Conservation (phyloP, 1,139 yeast species). For the Zygosaccharomyces pseudobailii region DNA sequence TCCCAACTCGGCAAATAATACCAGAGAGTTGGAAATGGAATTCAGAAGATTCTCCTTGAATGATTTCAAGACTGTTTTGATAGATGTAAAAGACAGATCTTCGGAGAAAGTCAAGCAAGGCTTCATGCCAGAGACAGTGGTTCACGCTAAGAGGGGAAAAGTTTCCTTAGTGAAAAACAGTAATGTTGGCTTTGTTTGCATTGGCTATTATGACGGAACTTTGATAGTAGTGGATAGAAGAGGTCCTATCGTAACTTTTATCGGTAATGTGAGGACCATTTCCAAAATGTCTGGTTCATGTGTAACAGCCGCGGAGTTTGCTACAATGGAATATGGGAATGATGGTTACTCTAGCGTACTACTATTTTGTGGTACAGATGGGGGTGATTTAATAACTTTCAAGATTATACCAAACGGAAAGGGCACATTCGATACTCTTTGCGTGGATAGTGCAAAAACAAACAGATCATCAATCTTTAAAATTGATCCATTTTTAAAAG, state of each 20-base stretch:
- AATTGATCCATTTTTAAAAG: conserved; percentile 55
- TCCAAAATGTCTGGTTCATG: conserved; percentile 30
- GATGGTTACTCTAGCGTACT: conserved; percentile 70
- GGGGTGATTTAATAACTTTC: conserved; percentile 67
- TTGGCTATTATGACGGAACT: conserved; percentile 75
- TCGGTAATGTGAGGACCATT: conserved; percentile 38
- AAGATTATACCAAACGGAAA: conserved; percentile 61
- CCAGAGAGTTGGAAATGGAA: conserved; percentile 27
- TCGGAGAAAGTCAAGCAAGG: conserved; percentile 51
- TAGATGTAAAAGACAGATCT: conserved; percentile 37
- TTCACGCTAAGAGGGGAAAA: conserved; percentile 43
- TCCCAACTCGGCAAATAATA: conserved; percentile 31
- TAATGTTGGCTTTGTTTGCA: conserved; percentile 78
- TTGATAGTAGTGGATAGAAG: conserved; percentile 74
- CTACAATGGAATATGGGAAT: conserved; percentile 58
- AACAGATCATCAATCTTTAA: conserved; percentile 47
- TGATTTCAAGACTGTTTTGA: conserved; percentile 26
- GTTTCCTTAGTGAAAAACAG: conserved; percentile 65
- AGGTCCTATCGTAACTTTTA: conserved; percentile 74
- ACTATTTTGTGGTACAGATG: conserved; percentile 71
- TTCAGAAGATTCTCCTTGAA: conserved; percentile 34
- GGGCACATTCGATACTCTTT: conserved; percentile 65
- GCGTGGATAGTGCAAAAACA: conserved; percentile 47
- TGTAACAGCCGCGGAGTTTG: conserved; percentile 65
- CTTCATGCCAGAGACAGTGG: conserved; percentile 63